These are phyloP conservation scores for Ceratobasidium sp. DNA, from an alignment of 1,284 basidiomycete species.

Conservation along the genomic window DNA sequence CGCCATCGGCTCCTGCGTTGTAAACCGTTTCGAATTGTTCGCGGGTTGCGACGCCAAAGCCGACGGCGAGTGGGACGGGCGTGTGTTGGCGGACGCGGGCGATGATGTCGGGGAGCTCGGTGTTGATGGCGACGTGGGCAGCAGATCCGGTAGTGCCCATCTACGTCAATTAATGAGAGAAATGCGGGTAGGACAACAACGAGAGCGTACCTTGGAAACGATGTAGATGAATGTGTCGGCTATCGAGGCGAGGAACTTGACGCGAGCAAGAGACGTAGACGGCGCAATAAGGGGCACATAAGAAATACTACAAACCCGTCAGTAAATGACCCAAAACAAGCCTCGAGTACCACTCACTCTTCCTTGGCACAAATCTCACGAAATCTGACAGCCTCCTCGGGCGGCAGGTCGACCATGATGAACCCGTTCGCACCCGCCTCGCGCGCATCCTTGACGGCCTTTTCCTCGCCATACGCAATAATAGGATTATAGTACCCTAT, in stretches of 20 bases:
- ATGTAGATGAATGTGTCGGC: slow-evolving; percentile 99
- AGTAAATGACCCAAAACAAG: background rate
- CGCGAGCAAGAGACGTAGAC: slow-evolving; percentile 86
- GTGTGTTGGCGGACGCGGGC: slow-evolving; percentile 77
- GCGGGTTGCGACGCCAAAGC: slow-evolving; percentile 95
- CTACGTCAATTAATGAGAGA: slow-evolving; percentile 57
- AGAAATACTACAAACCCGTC: slow-evolving; percentile 71
- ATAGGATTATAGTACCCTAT: slow-evolving; percentile 97
- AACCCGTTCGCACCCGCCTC: slow-evolving; percentile 96
- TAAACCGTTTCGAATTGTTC: slow-evolving; percentile 89
- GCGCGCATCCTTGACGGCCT: slow-evolving; percentile 87
- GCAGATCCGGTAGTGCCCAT: slow-evolving; percentile 99
- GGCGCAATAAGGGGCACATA: slow-evolving; percentile 97
- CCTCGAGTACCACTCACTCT: slow-evolving; percentile 65
- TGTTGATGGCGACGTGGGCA: slow-evolving; percentile 75
- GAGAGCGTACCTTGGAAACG: slow-evolving; percentile 79
- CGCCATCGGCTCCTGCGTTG: slow-evolving; percentile 90
- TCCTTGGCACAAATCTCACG: slow-evolving; percentile 84
- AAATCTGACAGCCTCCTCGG: slow-evolving; percentile 94
- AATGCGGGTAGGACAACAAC: background rate
- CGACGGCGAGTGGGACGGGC: slow-evolving; percentile 88
- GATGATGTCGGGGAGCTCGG: slow-evolving; percentile 81
- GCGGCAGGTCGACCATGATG: slow-evolving; percentile 97
- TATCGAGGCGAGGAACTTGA: slow-evolving; percentile 90
- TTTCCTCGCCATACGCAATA: slow-evolving; percentile 94